Evolutionary conservation across 805 yeast genomes (phyloP), one percentile per base, ranked within the genome.

Genomic region (Ogataea pilisensis): DNA sequence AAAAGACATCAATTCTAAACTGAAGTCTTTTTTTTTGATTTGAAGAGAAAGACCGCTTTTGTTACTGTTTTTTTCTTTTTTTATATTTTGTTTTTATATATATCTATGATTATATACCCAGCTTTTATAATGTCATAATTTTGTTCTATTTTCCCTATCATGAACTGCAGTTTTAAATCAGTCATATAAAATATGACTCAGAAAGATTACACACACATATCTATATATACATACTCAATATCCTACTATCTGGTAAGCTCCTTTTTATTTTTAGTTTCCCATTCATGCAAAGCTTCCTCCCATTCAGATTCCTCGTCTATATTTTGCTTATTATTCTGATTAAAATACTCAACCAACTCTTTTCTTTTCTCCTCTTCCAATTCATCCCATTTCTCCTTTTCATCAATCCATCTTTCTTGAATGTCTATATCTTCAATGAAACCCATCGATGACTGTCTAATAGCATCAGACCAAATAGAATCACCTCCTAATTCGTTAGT

Each of bases 401-500:
- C 72, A 43, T 87, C 96, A 9, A 93, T 76, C 99, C 99, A 93
- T 44, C 99, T 72, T 50, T 93, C 99, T 51, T 93, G 99, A 4
- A 88, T 76, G 58, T 90, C 96, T 6, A 78, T 66, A 13, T 74
- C 76, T 35, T 68, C 78, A 33, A 72, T 60, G 34, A 70, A 62
- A 9, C 85, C 80, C 50, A 57, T 39, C 30, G 90, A 82, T 3
- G 65, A 60, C 39, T 85, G 87, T 48, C 98, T 72, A 0, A 91
- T 76, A 0, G 96, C 96, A 52, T 91, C 96, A n/a, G 89, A 85
- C 99, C 99, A 93, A 2, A 93, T 80, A 0, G 91, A 78, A 57
- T 93, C 99, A n/a, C 98, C 99, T 2, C 97, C 96, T 7, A 91
- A 72, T 52, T 93, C 99, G 24, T 89, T 85, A 1, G 90, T 70